Evolutionary conservation across 1,139 yeast genomes (phyloP).

Genomic region (Pichia kudriavzevii): DNA sequence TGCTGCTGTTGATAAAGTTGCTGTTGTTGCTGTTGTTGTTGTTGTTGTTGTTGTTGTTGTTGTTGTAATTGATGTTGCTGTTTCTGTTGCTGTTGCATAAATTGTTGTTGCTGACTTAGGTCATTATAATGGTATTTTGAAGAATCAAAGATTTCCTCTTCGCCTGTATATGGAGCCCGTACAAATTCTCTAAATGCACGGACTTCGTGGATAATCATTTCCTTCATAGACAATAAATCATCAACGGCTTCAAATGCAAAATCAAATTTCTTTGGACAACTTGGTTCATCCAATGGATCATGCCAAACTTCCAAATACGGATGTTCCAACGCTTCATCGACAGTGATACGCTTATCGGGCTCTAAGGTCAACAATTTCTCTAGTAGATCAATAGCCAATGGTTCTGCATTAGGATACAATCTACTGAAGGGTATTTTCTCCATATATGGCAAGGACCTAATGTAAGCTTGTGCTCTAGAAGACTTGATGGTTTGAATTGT

Average conservation of each 20-base stretch:
- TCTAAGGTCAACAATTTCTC: slow-evolving; percentile 81
- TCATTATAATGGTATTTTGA: slow-evolving; percentile 12
- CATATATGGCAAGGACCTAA: slow-evolving; percentile 76
- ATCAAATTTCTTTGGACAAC: slow-evolving; percentile 75
- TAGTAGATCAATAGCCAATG: slow-evolving; percentile 76
- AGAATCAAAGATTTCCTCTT: slow-evolving; percentile 40
- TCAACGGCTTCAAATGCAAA: slow-evolving; percentile 84
- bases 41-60: slow-evolving; percentile 6
- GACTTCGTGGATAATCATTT: slow-evolving; percentile 78
- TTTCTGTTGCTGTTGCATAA: slow-evolving; percentile 3
- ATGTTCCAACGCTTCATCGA: slow-evolving; percentile 81
- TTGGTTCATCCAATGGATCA: slow-evolving; percentile 92
- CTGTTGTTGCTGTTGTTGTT: slow-evolving; percentile 14
- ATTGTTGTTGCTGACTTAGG: slow-evolving; percentile 4
- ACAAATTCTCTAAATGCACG: slow-evolving; percentile 73
- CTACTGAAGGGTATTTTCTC: slow-evolving; percentile 69
- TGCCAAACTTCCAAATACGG: slow-evolving; percentile 93
- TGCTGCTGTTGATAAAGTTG: slow-evolving; percentile 21
- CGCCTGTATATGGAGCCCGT: slow-evolving; percentile 57
- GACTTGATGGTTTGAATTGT: slow-evolving; percentile 82
- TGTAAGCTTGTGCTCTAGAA: slow-evolving; percentile 85
- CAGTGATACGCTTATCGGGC: slow-evolving; percentile 80
- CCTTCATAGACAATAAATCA: slow-evolving; percentile 68
- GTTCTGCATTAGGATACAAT: slow-evolving; percentile 79
- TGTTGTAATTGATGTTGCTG: slow-evolving; percentile 5